A percentile compares a stretch with the other conserved stretches of the same genome.
These are phyloP conservation scores for Licmophora abbreviata DNA, from an alignment of 108 stramenopile species.

Conservation along the genomic window DNA sequence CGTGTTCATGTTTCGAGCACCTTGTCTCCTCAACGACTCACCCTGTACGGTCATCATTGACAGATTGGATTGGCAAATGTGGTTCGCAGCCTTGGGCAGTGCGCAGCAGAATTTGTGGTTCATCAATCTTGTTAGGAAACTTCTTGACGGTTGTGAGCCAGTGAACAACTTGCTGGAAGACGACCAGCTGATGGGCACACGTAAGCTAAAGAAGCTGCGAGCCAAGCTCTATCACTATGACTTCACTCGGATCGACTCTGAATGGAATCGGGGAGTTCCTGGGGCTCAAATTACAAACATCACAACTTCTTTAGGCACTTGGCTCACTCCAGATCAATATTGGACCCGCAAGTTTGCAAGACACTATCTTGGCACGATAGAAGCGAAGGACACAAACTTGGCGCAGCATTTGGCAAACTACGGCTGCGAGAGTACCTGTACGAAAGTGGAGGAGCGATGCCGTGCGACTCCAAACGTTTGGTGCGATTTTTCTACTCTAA, in stretches of 20 bases:
- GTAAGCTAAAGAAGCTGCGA: slow-evolving; percentile 11
- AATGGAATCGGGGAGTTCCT: slow-evolving; percentile 7
- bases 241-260: slow-evolving; percentile 11
- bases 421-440: too few relatives aligned
- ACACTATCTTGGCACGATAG: too few relatives aligned
- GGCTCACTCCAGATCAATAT: too few relatives aligned
- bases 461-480: too few relatives aligned
- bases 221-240: slow-evolving; percentile 29
- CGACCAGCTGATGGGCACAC: slow-evolving; percentile 9
- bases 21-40: not conserved
- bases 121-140: slow-evolving; percentile 28
- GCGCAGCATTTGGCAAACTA: too few relatives aligned
- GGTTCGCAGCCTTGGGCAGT: slow-evolving; percentile 63
- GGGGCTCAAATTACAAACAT: not conserved
- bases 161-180: slow-evolving; percentile 31
- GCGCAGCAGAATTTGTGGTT: slow-evolving; percentile 56
- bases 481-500: too few relatives aligned
- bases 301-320: too few relatives aligned
- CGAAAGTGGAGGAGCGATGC: too few relatives aligned
- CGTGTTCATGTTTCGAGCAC: not conserved
- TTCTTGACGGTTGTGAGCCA: slow-evolving; percentile 25
- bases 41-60: too few relatives aligned
- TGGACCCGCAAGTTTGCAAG: too few relatives aligned
- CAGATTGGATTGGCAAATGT: slow-evolving; percentile 76
- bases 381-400: too few relatives aligned